Evolutionary conservation across 768 basidiomycete genomes (phyloP), one percentile per base, ranked within the genome.

Genomic region (Mycena polygramma): DNA sequence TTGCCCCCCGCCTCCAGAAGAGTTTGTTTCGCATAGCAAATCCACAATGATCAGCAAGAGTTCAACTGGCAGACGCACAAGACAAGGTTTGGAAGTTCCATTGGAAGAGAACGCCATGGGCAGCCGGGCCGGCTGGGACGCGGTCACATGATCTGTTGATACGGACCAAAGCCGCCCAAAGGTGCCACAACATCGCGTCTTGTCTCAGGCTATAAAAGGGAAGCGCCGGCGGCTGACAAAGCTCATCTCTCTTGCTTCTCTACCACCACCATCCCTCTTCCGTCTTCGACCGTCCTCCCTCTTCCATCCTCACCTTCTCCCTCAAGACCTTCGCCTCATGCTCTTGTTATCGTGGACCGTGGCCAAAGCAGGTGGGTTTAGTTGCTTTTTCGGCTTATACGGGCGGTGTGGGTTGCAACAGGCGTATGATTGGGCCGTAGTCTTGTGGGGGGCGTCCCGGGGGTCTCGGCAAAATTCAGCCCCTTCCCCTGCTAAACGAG

Each of bases 341-440:
- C n/a, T n/a, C n/a, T 36, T 13, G 53, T 54, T 26, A 15, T 36
- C 53, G n/a, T 30, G 2, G 30, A 15, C 53, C 4, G 26, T 36
- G 11, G 24, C 10, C 41, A 37, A 14, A 15, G 10, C 26, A 59
- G 57, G 57, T 46, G 57, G 57, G 57, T 59, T 59, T 55, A 19
- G 26, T 43, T 59, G 57, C 43, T 59, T 59, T 59, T 59, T 20
- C 19, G 57, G n/a, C n/a, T n/a, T n/a, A n/a, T n/a, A n/a, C 24
- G 22, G 57, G 41, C 24, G 26, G 24, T 52, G 22, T 52, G 17
- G n/a, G 9, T 41, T 35, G 19, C 14, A 26, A 30, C 20, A 15
- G 57, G 43, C 26, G 43, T 45, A 17, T 9, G 17, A 59, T 20
- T 59, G 57, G 57, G 43, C 57, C 57, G 26, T 26, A 55, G 53